A percentile compares a stretch with the other conserved stretches of the same genome.
Evolutionary conservation across 441 rosid genomes (phyloP).

Genomic region (Eruca vesicaria): DNA sequence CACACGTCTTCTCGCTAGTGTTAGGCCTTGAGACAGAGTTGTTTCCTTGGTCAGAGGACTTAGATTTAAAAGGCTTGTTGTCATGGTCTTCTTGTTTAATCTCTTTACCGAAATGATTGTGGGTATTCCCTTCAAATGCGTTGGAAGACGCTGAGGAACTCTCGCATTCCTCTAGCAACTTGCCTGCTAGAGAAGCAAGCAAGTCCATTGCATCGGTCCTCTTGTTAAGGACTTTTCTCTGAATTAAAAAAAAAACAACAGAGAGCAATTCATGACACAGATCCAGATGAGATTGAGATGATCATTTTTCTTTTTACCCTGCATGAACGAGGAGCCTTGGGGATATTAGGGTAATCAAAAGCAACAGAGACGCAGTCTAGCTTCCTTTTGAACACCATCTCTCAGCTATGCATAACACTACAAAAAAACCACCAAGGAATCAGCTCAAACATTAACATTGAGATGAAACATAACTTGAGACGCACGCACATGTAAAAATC

Average conservation of each 20-base stretch:
- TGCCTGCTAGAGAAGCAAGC: neutral
- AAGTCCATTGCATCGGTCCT: neutral
- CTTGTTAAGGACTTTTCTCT: neutral
- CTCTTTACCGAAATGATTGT: neutral
- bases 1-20: neutral
- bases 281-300: neutral
- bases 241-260: neutral
- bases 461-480: neutral
- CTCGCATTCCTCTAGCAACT: neutral
- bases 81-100: neutral
- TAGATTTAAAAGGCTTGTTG: neutral
- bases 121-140: neutral
- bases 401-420: neutral
- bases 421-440: neutral
- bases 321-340: neutral
- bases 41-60: neutral
- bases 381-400: conserved; percentile 3
- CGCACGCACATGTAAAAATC: neutral
- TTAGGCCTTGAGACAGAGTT: neutral
- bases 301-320: neutral
- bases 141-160: neutral
- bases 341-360: neutral
- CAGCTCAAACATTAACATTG: neutral
- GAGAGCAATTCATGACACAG: neutral
- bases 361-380: neutral